A percentile compares a stretch with the other conserved stretches of the same genome.
Evolutionary conservation across 2,329 filamentous ascomycete genomes (phyloP).

Genomic region (Fusarium sp.): DNA sequence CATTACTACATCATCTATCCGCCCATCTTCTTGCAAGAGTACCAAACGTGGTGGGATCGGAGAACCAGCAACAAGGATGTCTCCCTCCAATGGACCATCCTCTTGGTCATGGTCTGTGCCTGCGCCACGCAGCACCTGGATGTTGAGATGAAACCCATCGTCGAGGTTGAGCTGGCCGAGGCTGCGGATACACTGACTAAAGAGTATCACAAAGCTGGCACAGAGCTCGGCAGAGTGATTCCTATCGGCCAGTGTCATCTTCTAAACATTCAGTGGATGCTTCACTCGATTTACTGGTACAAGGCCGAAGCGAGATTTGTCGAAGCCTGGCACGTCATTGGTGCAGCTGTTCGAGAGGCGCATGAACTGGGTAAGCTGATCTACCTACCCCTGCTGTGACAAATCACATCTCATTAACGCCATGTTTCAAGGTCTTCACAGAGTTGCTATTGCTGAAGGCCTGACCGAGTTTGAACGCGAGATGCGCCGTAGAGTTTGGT

Average conservation of each 20-base stretch:
- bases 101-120: constrained; percentile 53
- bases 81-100: constrained; percentile 51
- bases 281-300: constrained; percentile 54
- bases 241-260: constrained; percentile 49
- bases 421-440: constrained; percentile 48
- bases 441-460: constrained; percentile 41
- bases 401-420: no score
- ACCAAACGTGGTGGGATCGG: constrained; percentile 50
- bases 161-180: constrained; percentile 47
- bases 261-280: constrained; percentile 50
- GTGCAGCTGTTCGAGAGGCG: constrained; percentile 50
- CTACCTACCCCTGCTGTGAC: not conserved
- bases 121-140: constrained; percentile 51
- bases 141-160: constrained; percentile 44
- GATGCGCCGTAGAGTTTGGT: constrained; percentile 52
- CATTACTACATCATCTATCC: constrained; percentile 55
- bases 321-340: constrained; percentile 52
- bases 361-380: constrained; percentile 47
- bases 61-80: constrained; percentile 45
- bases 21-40: constrained; percentile 50
- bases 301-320: constrained; percentile 51
- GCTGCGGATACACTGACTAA: constrained; percentile 43
- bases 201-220: constrained; percentile 48
- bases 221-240: constrained; percentile 49
- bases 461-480: constrained; percentile 51